These are phyloP conservation scores for Epichloe brachyelytri DNA, from an alignment of 2,329 filamentous ascomycete genomes.

Conservation along the genomic window DNA sequence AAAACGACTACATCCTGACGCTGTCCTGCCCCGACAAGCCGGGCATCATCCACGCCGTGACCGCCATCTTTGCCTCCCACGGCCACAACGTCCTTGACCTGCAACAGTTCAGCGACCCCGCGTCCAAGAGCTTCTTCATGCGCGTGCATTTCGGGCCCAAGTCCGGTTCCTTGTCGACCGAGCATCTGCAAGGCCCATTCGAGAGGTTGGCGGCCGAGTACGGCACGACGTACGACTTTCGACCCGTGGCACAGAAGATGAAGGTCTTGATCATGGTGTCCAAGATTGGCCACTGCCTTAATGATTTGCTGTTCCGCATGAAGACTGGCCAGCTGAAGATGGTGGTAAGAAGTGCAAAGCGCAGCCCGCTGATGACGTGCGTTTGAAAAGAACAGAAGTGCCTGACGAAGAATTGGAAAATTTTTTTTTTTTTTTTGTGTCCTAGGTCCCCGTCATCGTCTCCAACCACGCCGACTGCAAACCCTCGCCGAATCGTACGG, in stretches of 20 bases:
- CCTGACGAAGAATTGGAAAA: background rate
- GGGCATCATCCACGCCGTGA: slow-evolving; percentile 76
- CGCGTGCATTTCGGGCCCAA: slow-evolving; percentile 66
- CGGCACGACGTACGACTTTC: slow-evolving; percentile 59
- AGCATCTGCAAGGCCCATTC: slow-evolving; percentile 43
- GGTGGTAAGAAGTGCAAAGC: slow-evolving; percentile 26
- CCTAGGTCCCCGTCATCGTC: slow-evolving; percentile 55
- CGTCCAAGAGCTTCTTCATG: slow-evolving; percentile 73
- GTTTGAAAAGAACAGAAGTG: background rate
- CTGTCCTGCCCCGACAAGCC: slow-evolving; percentile 75
- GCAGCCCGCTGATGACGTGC: too few species aligned
- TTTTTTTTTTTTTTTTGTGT: too few species aligned
- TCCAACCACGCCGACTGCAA: slow-evolving; percentile 71
- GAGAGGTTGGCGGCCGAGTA: slow-evolving; percentile 48
- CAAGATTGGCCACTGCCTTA: slow-evolving; percentile 77
- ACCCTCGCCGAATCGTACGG: slow-evolving; percentile 58
- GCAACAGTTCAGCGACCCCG: slow-evolving; percentile 71
- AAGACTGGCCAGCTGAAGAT: slow-evolving; percentile 62
- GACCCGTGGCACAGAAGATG: slow-evolving; percentile 55
- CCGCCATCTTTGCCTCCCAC: slow-evolving; percentile 59
- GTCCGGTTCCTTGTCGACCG: slow-evolving; percentile 30
- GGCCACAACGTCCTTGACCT: slow-evolving; percentile 73
- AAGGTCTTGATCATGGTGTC: slow-evolving; percentile 80
- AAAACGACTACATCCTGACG: slow-evolving; percentile 58
- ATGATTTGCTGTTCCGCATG: slow-evolving; percentile 70